Evolutionary conservation across 1,284 basidiomycete species (phyloP).

Genomic region (Volvariella surrecta): DNA sequence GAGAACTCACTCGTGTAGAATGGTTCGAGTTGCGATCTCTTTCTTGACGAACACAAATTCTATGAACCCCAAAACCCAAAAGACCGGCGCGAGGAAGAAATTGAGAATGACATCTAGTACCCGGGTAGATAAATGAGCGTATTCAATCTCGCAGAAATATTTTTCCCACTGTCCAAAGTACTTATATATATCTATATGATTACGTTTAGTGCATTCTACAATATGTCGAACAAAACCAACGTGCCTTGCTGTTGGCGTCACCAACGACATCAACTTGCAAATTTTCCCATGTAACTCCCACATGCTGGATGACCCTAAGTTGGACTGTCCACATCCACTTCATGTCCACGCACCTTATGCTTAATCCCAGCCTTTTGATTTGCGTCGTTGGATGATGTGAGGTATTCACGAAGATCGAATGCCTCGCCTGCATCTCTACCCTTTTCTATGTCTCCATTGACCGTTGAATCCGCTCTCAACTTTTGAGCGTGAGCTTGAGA

Average conservation of each 20-base stretch:
- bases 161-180: constrained; percentile 45
- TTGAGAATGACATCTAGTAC: constrained; percentile 47
- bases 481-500: constrained; percentile 13
- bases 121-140: not conserved
- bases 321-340: not conserved
- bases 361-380: constrained; percentile 67
- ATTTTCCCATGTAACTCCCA: constrained; percentile 76
- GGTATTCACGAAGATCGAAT: constrained; percentile 73
- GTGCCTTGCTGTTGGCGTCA: constrained; percentile 49
- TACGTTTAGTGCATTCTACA: constrained; percentile 2
- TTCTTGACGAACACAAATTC: constrained; percentile 45
- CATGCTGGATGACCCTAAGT: constrained; percentile 30
- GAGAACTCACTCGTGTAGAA: constrained; percentile 50
- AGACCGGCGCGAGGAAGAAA: constrained; percentile 48
- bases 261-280: constrained; percentile 67
- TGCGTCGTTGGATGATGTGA: constrained; percentile 60
- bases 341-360: constrained; percentile 45
- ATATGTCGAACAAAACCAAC: constrained; percentile 7
- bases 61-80: constrained; percentile 40
- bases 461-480: constrained; percentile 12
- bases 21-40: constrained; percentile 40
- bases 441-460: constrained; percentile 38
- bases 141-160: constrained; percentile 11
- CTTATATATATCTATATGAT: constrained; percentile 51
- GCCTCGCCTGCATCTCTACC: constrained; percentile 22